Evolutionary conservation across 2,329 filamentous ascomycete species (phyloP).

Genomic region (Pezicula radicicola): DNA sequence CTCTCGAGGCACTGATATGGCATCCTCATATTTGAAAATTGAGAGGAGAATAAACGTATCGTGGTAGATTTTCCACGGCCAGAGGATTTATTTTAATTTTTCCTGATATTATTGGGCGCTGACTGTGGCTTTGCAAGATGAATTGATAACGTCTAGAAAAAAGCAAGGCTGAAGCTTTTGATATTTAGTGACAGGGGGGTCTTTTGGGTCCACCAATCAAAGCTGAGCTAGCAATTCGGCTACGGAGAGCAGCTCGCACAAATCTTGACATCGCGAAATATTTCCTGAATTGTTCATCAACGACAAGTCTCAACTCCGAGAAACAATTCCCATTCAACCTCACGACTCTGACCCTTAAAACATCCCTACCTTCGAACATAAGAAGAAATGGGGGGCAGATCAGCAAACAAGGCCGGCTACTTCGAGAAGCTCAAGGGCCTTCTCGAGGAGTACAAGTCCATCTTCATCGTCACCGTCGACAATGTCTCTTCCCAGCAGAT

Average conservation of each 20-base stretch:
- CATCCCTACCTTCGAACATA: slow-evolving; percentile 87
- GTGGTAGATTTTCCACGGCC: not conserved
- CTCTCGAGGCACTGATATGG: slow-evolving; percentile 64
- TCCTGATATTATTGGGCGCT: no score
- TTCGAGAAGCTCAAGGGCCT: slow-evolving; percentile 99
- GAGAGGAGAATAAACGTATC: not conserved
- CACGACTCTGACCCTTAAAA: slow-evolving; percentile 76
- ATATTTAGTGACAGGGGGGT: not conserved
- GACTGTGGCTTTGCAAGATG: not conserved
- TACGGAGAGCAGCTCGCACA: no score
- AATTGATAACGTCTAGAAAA: not conserved
- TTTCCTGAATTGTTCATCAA: slow-evolving; percentile 1
- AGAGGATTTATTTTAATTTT: not conserved
- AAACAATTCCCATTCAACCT: slow-evolving; percentile 13
- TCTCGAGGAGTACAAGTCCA: slow-evolving; percentile 92
- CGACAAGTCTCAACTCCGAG: slow-evolving; percentile 10
- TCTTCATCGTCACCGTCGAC: slow-evolving; percentile 97
- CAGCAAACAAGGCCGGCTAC: slow-evolving; percentile 90
- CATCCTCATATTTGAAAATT: slow-evolving; percentile 36
- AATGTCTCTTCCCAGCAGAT: slow-evolving; percentile 99
- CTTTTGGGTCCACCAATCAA: not conserved
- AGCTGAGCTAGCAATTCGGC: not conserved
- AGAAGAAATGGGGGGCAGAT: slow-evolving; percentile 99
- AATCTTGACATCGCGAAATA: slow-evolving; percentile 3
- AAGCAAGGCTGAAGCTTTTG: not conserved